A percentile compares a stretch with the other conserved stretches of the same genome.
These are phyloP conservation scores for Cydonia oblonga DNA, from an alignment of 331 rosid genomes.

Conservation along the genomic window DNA sequence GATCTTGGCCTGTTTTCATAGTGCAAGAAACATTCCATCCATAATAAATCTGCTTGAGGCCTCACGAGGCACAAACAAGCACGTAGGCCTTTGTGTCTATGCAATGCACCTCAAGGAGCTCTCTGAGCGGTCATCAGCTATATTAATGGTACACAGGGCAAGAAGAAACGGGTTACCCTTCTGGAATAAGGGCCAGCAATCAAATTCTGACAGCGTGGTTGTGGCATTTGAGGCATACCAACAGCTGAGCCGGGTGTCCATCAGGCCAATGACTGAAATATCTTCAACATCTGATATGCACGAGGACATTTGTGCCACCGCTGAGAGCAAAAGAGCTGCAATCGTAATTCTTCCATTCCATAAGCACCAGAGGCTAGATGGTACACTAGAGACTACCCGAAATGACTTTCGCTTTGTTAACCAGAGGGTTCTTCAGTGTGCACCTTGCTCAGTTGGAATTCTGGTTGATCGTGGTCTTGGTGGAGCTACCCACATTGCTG, in stretches of 20 bases:
- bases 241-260: constrained; percentile 38
- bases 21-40: constrained; percentile 39
- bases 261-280: constrained; percentile 66
- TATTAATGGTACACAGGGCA: constrained; percentile 49
- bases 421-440: constrained; percentile 32
- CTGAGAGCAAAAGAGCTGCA: constrained; percentile 36
- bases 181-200: constrained; percentile 33
- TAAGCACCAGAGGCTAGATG: constrained; percentile 53
- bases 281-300: constrained; percentile 29
- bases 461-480: constrained; percentile 62
- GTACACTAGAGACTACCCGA: constrained; percentile 36
- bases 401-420: constrained; percentile 30
- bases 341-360: constrained; percentile 54
- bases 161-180: constrained; percentile 47
- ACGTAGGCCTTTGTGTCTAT: constrained; percentile 38
- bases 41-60: constrained; percentile 55
- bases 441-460: constrained; percentile 63
- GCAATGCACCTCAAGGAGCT: constrained; percentile 65
- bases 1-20: constrained; percentile 46
- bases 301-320: constrained; percentile 44
- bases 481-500: constrained; percentile 37
- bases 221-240: constrained; percentile 50
- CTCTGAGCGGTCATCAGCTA: constrained; percentile 54
- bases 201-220: constrained; percentile 26
- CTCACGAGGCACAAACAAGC: constrained; percentile 46